phyloP scores from a whole-genome alignment of 257 asterid species.

The Salvia miltiorrhiza region DNA sequence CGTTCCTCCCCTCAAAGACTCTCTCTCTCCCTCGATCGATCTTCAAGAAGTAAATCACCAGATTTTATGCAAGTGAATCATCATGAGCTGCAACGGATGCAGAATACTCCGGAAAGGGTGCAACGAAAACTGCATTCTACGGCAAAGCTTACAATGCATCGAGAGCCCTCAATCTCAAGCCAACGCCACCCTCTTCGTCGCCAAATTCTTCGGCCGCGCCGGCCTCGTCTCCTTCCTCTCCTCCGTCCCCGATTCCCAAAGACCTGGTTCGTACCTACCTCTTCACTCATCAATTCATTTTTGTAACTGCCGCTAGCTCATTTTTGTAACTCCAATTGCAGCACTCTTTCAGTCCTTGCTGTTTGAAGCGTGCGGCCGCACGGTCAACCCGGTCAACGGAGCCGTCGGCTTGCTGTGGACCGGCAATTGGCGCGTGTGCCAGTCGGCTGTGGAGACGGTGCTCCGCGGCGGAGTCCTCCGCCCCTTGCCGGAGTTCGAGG shows the following conservation, averaged over 20 bases:
- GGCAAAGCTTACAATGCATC: constrained; percentile 57
- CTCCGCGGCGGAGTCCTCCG: constrained; percentile 58
- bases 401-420: constrained; percentile 75
- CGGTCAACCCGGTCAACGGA: constrained; percentile 80
- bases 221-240: constrained; percentile 87
- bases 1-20: background rate
- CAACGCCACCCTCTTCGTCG: constrained; percentile 83
- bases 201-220: constrained; percentile 90
- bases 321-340: constrained; percentile 17
- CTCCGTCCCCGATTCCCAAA: constrained; percentile 57
- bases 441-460: constrained; percentile 81
- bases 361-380: constrained; percentile 85
- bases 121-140: constrained; percentile 63
- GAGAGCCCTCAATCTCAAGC: constrained; percentile 68
- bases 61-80: background rate
- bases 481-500: constrained; percentile 30
- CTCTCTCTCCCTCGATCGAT: constrained; percentile 9
- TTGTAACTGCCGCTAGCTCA: background rate
- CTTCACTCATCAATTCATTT: too few relatives aligned
- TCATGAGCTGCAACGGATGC: constrained; percentile 88
- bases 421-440: constrained; percentile 82
- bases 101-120: constrained; percentile 87
- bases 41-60: too few relatives aligned
- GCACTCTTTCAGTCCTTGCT: constrained; percentile 77
- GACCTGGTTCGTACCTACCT: constrained; percentile 43